These are phyloP conservation scores for Tremella yokohamensis DNA, from an alignment of 768 basidiomycete species.

Conservation along the genomic window DNA sequence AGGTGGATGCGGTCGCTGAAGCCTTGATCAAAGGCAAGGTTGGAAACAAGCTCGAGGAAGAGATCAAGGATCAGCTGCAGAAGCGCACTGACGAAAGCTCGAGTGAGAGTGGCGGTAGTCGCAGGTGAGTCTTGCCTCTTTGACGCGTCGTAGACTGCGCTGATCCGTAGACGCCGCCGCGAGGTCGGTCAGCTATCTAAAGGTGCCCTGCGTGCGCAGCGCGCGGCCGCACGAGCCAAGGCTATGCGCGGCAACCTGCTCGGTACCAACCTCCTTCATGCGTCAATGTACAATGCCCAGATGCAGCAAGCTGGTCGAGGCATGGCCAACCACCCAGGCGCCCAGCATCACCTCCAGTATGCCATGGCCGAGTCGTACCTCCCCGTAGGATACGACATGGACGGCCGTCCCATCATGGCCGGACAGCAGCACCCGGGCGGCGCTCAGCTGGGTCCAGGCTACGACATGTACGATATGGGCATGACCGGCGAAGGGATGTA, in stretches of 20 bases:
- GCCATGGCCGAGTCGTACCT: slow-evolving; percentile 22
- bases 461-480: slow-evolving; percentile 13
- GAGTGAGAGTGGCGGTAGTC: neutral
- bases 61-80: slow-evolving; percentile 45
- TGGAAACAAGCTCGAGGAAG: slow-evolving; percentile 42
- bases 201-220: slow-evolving; percentile 47
- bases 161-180: slow-evolving; percentile 33
- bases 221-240: slow-evolving; percentile 42
- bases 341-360: slow-evolving; percentile 24
- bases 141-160: neutral
- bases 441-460: neutral
- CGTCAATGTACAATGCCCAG: slow-evolving; percentile 34
- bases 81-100: slow-evolving; percentile 9
- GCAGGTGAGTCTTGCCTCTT: neutral
- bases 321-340: slow-evolving; percentile 14
- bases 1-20: slow-evolving; percentile 51
- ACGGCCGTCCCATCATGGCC: slow-evolving; percentile 25
- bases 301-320: slow-evolving; percentile 14
- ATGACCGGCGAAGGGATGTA: slow-evolving; percentile 28
- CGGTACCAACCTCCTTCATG: slow-evolving; percentile 40
- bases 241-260: slow-evolving; percentile 46
- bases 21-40: slow-evolving; percentile 49
- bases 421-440: neutral
- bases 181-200: slow-evolving; percentile 49
- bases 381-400: slow-evolving; percentile 31